Conservation (phyloP, 441 rosid species). For the Biscutella laevigata region DNA sequence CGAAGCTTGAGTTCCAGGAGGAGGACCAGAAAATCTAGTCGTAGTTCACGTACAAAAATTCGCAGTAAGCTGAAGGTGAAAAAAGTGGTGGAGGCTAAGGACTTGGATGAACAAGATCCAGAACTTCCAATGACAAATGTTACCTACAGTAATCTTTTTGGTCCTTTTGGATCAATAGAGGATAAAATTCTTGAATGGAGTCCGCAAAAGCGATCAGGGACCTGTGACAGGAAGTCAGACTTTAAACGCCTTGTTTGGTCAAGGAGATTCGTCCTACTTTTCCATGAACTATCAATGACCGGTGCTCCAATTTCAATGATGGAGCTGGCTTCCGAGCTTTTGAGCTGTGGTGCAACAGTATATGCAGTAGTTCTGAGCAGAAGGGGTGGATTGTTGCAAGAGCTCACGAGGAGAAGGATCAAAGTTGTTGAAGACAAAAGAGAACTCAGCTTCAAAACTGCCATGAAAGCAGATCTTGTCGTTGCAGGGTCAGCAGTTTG, state of each 20-base stretch:
- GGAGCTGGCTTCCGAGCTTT: conserved; percentile 90
- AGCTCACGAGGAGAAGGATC: conserved; percentile 76
- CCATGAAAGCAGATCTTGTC: conserved; percentile 92
- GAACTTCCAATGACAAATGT: conserved; percentile 58
- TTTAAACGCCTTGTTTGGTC: conserved; percentile 95
- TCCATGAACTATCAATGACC: conserved; percentile 96
- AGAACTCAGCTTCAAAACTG: conserved; percentile 82
- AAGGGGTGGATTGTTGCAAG: conserved; percentile 85
- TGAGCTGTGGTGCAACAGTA: conserved; percentile 97
- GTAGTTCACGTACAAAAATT: conserved; percentile 35
- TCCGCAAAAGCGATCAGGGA: conserved; percentile 84
- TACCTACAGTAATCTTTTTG: conserved; percentile 68
- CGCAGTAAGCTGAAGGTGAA: conserved; percentile 35
- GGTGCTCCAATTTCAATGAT: conserved; percentile 97
- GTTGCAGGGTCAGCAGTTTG: conserved; percentile 98
- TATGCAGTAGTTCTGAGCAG: conserved; percentile 88
- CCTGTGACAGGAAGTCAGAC: conserved; percentile 82
- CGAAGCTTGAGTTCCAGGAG: conserved; percentile 34
- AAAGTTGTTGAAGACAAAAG: conserved; percentile 88
- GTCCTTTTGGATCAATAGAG: conserved; percentile 79
- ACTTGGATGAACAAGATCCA: conserved; percentile 44
- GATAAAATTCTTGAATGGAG: conserved; percentile 77
- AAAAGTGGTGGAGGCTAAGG: conserved; percentile 29
- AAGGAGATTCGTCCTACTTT: conserved; percentile 73
- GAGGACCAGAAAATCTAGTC: conserved; percentile 44